Conservation (phyloP, 2,329 filamentous ascomycete genomes). For the Cercospora brassicicola region DNA sequence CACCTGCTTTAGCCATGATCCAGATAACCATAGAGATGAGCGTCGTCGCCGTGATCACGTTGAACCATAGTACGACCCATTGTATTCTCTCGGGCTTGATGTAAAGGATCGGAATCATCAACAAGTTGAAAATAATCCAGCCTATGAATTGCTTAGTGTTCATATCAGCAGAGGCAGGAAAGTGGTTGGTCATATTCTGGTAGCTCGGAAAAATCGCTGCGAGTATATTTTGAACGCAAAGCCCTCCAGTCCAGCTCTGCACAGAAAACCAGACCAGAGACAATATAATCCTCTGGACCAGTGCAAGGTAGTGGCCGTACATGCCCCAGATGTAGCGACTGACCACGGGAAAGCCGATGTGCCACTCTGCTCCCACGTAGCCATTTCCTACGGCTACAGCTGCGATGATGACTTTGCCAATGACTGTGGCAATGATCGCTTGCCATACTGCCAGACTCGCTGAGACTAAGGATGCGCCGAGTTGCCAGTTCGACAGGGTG, state of each 20-base stretch:
- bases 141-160: slow-evolving; percentile 49
- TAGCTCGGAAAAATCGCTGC: slow-evolving; percentile 61
- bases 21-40: slow-evolving; percentile 56
- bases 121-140: slow-evolving; percentile 48
- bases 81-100: slow-evolving; percentile 47
- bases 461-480: slow-evolving; percentile 42
- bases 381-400: slow-evolving; percentile 60
- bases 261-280: slow-evolving; percentile 57
- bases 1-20: slow-evolving; percentile 58
- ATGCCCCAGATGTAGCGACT: slow-evolving; percentile 58
- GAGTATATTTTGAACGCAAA: slow-evolving; percentile 53
- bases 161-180: slow-evolving; percentile 50
- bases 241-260: slow-evolving; percentile 63
- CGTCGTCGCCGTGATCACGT: slow-evolving; percentile 51
- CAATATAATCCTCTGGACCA: slow-evolving; percentile 55
- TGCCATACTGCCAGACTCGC: slow-evolving; percentile 47
- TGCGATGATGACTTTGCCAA: slow-evolving; percentile 53
- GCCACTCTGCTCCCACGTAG: slow-evolving; percentile 46
- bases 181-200: slow-evolving; percentile 53
- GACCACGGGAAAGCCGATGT: slow-evolving; percentile 57
- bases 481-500: slow-evolving; percentile 41
- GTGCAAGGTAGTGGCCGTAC: slow-evolving; percentile 56
- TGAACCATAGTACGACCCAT: slow-evolving; percentile 45
- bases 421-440: slow-evolving; percentile 43
- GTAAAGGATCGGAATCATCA: slow-evolving; percentile 50